Base-by-base conservation (phyloP, 495 filamentous ascomycete genomes). In the Cudoniella acicularis region DNA sequence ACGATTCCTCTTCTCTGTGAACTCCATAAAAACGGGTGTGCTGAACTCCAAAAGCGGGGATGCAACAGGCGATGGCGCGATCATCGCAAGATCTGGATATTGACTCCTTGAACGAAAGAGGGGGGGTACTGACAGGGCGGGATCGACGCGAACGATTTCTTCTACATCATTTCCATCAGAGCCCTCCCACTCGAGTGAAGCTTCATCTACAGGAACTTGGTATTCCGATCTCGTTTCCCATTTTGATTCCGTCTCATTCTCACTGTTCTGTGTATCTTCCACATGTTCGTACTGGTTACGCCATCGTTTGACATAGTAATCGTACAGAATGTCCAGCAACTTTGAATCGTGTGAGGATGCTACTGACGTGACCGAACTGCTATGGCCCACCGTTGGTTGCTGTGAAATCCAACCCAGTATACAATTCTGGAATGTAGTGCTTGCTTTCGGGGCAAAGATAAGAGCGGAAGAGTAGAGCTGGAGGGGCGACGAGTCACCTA, bases 11-110 rank as follows among this genome's bases (percentile, higher is more conserved):
- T 72, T 77, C 21, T 75, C 71, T 27, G 79, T 75, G 66, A 84
- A 83, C 58, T 86, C 82, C n/a, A 73, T 73, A 57, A 81, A 85
- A 10, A 68, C 65, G 2, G 83, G 81, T 9, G 79, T 55, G 48
- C 63, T 67, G 56, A 85, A 83, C 45, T 83, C 80, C 4, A 76
- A 61, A 0, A 75, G 67, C 0, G 79, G 79, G 1, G 79, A 79
- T 1, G 56, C 68, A n/a, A 76, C 67, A 0, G 75, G 72, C 54
- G 69, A 76, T 1, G 79, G 78, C 11, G 77, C 71, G 25, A 82
- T 79, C 77, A 74, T 74, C 1, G 66, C 63, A 20, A 66, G 63
- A 54, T 66, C 63, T 42, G 64, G 66, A 45, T 62, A 64, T 54
- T 61, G 59, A 40, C 54, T 57, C 45, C 61, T 51, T 26, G 63